Evolutionary conservation across 495 filamentous ascomycete genomes (phyloP), one percentile per base, ranked within the genome.

Genomic region (Penicillium samsonianum): DNA sequence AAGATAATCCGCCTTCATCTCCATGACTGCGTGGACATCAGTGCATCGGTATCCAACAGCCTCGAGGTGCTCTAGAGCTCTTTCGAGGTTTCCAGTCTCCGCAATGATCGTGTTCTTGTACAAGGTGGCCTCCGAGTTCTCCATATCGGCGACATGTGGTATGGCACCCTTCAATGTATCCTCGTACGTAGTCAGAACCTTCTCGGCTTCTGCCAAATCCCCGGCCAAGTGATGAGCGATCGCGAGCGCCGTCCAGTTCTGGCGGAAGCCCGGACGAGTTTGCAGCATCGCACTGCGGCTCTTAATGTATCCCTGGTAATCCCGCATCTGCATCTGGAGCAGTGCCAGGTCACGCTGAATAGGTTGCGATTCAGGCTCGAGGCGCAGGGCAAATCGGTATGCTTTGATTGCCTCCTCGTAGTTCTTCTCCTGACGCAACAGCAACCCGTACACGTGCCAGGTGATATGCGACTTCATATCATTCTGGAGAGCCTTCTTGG

Each of bases 401-500:
- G 94, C 94, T 79, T 97, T 98, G 76, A 97, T 96, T 6, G 95
- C 92, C 75, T 98, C 94, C 73, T 96, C 93, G 57, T 92, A 97
- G 77, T 98, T 97, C 82, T 98, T 98, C 63, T 87, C 84, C 25
- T 90, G 85, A 28, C 93, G 85, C 72, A 92, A 97, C 38, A 99
- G 81, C 57, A 99, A 76, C n/a, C 94, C 94, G 66, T 98, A 98
- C 37, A 99, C 95, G 73, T 99, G 94, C 94, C 94, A 99, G 78
- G 92, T 97, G 63, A 98, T 91, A 73, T 98, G 95, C 59, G 92
- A 96, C 75, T 92, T 96, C 92, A 98, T 97, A 65, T 97, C 92
- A 59, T 92, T 89, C 47, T 84, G 89, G 43, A 99, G 79, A 45
- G 94, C 94, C 54, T 89, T 82, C 77, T 96, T 98, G 60, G 89